Base-by-base conservation (phyloP, 1,139 yeast genomes). In the Diutina pseudorugosa region DNA sequence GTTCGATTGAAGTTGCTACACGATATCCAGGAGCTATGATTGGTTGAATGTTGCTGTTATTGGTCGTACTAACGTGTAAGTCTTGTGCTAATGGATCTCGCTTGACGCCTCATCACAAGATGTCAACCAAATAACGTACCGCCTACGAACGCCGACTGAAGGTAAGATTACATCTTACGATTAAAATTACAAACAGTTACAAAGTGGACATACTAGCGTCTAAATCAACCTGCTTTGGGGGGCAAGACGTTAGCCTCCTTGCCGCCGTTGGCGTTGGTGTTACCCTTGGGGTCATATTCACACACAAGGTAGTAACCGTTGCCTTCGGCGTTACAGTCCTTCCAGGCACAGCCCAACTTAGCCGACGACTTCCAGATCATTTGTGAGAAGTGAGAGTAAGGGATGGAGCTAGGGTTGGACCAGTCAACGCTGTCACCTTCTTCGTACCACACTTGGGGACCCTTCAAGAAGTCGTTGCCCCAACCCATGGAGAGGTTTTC, bases 381-480 rank as follows among this genome's bases (percentile, higher is more conserved):
- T 68, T 86, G 95, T 47, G 96, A 87, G 73, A 88, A 89, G 70
- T 89, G 96, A 57, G 86, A 83, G 56, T 82, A 69, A 30, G 36
- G 36, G 36, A 30, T 30, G 20, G 61, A 57, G 50, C 60, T 60
- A 45, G 82, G 80, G 53, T 69, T 63, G 51, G 57, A 54, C 68
- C 61, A 80, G 65, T 76, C 66, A 67, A 82, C 83, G 55, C 64
- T 56, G 14, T 60, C 55, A 58, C 79, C 80, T 68, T 83, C 89
- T 56, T 70, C 65, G 65, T 83, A 82, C 89, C 89, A 83, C 41
- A 83, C 80, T 56, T 79, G 80, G 47, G 81, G 83, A 30, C 73
- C 71, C 41, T 73, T 67, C 25, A 45, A 2, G 82, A 80, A 40
- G 75, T 58, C 36, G 65, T 71, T 9, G 76, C 73, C 12, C 78